These are phyloP conservation scores for Uronychia setigera DNA, from an alignment of 73 alveolate genomes.

Conservation along the genomic window DNA sequence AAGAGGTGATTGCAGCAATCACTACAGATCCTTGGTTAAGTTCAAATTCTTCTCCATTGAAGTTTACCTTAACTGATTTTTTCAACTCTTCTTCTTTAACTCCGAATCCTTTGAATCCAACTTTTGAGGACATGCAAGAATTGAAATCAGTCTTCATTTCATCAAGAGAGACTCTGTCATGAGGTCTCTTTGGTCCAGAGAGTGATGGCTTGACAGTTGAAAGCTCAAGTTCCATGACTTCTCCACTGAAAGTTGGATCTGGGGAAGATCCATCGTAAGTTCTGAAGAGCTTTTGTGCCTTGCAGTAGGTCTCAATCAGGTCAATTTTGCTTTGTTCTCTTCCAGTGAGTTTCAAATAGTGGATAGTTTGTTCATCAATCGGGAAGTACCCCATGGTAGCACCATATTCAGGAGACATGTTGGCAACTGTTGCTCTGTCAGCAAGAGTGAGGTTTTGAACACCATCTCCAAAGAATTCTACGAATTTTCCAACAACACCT, in stretches of 20 bases:
- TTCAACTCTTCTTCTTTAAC: conserved; percentile 62
- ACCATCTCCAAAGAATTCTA: conserved; percentile 92
- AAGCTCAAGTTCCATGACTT: conserved; percentile 82
- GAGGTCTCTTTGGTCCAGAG: conserved; percentile 95
- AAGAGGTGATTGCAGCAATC: conserved; percentile 92
- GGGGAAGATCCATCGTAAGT: conserved; percentile 50
- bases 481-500: conserved; percentile 94
- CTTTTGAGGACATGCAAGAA: conserved; percentile 70
- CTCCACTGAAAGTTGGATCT: conserved; percentile 82
- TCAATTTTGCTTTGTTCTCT: conserved; percentile 72
- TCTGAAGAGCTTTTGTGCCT: conserved; percentile 80
- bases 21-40: conserved; percentile 90
- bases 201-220: conserved; percentile 84
- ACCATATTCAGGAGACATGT: conserved; percentile 96
- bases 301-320: conserved; percentile 75
- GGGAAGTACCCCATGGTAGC: conserved; percentile 97
- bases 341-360: conserved; percentile 81
- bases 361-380: conserved; percentile 82
- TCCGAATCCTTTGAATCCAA: conserved; percentile 87
- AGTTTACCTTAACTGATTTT: conserved; percentile 49
- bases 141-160: conserved; percentile 77
- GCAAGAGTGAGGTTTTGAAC: conserved; percentile 75
- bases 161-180: conserved; percentile 83
- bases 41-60: conserved; percentile 71
- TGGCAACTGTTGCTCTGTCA: conserved; percentile 89